A percentile compares a stretch with the other conserved stretches of the same genome.
phyloP scores from a whole-genome alignment of 73 alveolate genomes.

The Durusdinium trenchii region DNA sequence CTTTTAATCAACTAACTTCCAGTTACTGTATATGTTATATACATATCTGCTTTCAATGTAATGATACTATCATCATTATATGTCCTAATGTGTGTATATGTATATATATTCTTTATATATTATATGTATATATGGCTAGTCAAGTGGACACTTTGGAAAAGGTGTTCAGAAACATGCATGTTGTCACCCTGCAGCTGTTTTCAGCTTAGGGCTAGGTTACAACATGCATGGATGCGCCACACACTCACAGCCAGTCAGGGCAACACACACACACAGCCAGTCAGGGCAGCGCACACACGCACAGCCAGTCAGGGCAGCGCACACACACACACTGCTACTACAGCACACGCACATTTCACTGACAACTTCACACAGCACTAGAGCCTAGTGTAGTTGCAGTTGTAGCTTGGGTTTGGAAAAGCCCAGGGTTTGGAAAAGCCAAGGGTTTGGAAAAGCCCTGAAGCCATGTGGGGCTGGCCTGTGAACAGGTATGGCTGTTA shows the following conservation, averaged over 20 bases:
- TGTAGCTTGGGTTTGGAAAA: too few species aligned
- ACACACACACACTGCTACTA: neutral
- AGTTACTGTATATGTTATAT: neutral
- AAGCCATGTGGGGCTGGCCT: neutral
- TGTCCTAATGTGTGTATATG: neutral
- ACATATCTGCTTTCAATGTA: neutral
- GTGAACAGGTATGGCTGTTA: neutral
- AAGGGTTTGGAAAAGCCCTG: slow-evolving; percentile 9
- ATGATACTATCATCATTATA: neutral
- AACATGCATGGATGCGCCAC: too few species aligned
- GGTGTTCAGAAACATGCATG: too few species aligned
- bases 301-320: neutral
- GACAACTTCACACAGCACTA: neutral
- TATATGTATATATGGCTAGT: too few species aligned
- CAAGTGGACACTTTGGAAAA: too few species aligned
- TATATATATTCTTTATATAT: too few species aligned
- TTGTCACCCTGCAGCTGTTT: neutral
- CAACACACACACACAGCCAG: neutral
- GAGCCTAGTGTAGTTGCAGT: neutral
- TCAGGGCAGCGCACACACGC: neutral
- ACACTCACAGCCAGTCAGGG: too few species aligned
- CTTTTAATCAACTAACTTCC: neutral
- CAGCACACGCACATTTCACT: neutral
- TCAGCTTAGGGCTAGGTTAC: neutral
- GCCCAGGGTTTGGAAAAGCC: neutral